Percentiles rank a stretch among this genome's conserved stretches.
Evolutionary conservation across 2,329 filamentous ascomycete species (phyloP).

Genomic region (Aspergillus sp.): DNA sequence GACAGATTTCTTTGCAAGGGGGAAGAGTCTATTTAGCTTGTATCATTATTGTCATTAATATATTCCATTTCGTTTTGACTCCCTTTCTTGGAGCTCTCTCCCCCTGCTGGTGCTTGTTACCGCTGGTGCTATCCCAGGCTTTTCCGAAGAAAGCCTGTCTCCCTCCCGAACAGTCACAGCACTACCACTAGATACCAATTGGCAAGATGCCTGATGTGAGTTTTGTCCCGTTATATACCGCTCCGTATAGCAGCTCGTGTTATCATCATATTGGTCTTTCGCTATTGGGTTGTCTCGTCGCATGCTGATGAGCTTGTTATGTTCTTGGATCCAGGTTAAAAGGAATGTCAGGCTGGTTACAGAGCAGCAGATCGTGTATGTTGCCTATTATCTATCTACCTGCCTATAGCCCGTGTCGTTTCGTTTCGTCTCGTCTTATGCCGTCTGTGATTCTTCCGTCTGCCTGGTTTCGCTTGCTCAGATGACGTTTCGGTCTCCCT

Average conservation of each 20-base stretch:
- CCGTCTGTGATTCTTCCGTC: too few species aligned
- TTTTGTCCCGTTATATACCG: neutral
- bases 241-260: too few species aligned
- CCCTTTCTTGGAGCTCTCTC: neutral
- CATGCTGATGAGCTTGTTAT: constrained; percentile 13
- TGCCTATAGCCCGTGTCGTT: too few species aligned
- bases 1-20: too few species aligned
- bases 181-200: constrained; percentile 1
- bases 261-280: too few species aligned
- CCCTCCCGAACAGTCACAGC: neutral
- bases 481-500: too few species aligned
- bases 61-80: neutral
- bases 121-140: neutral
- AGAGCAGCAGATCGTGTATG: constrained; percentile 80
- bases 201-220: constrained; percentile 30
- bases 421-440: too few species aligned
- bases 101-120: too few species aligned
- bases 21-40: too few species aligned
- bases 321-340: constrained; percentile 51
- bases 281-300: constrained; percentile 3
- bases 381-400: constrained; percentile 17
- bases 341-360: constrained; percentile 88
- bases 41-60: too few species aligned
- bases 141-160: neutral
- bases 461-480: too few species aligned